A percentile compares a stretch with the other conserved stretches of the same genome.
These are phyloP conservation scores for Bipolaris cookei DNA, from an alignment of 2,329 filamentous ascomycete genomes.

Conservation along the genomic window DNA sequence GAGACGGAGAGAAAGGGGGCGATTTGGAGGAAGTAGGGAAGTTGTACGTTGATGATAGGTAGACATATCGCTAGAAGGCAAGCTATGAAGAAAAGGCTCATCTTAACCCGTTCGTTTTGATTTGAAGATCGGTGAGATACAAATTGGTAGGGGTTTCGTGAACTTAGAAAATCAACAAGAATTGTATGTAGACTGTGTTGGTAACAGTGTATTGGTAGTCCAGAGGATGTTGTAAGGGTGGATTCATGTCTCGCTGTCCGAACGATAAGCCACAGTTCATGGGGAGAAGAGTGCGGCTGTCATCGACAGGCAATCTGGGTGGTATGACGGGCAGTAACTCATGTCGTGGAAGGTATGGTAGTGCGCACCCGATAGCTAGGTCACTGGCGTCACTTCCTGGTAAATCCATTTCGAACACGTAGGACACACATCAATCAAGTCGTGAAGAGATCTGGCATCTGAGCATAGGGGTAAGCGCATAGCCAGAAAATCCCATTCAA, in stretches of 20 bases:
- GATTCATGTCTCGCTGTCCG: not conserved
- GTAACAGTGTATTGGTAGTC: not conserved
- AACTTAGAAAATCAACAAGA: not conserved
- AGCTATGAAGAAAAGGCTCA: constrained; percentile 25
- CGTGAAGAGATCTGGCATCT: not conserved
- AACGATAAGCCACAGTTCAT: not conserved
- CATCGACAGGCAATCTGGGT: not conserved
- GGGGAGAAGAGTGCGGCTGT: not conserved
- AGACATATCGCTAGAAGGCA: constrained; percentile 30
- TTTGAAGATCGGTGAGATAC: too few species aligned
- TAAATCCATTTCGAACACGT: not conserved
- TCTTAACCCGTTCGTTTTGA: not conserved
- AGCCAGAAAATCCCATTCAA: not conserved
- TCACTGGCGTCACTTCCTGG: not conserved
- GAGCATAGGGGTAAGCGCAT: not conserved
- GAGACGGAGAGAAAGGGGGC: not conserved
- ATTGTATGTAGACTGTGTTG: not conserved
- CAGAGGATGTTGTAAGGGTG: too few species aligned
- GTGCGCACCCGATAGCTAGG: not conserved
- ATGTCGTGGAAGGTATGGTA: not conserved
- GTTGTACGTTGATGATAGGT: constrained; percentile 34
- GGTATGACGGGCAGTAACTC: not conserved
- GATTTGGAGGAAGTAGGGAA: constrained; percentile 17
- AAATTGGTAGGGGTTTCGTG: too few species aligned
- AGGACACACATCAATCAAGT: not conserved